phyloP scores from a whole-genome alignment of 2,329 filamentous ascomycete genomes.

The Curvularia hawaiiensis region DNA sequence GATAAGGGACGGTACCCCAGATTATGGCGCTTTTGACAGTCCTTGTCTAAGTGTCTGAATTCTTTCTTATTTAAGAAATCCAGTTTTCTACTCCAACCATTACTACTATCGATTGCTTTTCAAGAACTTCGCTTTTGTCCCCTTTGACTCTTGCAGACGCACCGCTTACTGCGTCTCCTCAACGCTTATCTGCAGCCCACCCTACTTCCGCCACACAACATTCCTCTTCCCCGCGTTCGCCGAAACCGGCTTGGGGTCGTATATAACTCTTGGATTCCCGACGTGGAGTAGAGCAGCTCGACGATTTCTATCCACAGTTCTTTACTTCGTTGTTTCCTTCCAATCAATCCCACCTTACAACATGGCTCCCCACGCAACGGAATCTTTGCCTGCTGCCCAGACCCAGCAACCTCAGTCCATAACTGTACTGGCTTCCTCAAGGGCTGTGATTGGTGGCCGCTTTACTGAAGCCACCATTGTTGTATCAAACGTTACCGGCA shows the following conservation, averaged over 20 bases:
- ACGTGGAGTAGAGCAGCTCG: constrained; percentile 11
- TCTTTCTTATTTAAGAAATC: constrained; percentile 8
- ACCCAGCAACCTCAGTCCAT: constrained; percentile 53
- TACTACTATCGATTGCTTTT: not conserved
- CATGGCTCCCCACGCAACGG: constrained; percentile 49
- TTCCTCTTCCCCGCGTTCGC: constrained; percentile 33
- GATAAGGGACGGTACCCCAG: constrained; percentile 47
- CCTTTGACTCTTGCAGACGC: constrained; percentile 18
- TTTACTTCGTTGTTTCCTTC: constrained; percentile 15
- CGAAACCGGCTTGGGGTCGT: constrained; percentile 24
- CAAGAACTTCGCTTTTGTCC: constrained; percentile 4
- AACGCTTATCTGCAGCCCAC: constrained; percentile 40
- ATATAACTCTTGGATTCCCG: constrained; percentile 28
- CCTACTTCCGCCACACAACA: constrained; percentile 21
- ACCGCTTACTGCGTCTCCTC: constrained; percentile 36
- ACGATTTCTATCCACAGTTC: constrained; percentile 7
- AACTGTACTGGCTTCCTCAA: constrained; percentile 80
- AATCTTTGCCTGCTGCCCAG: constrained; percentile 36
- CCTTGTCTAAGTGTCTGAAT: constrained; percentile 9
- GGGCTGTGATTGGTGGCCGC: constrained; percentile 77
- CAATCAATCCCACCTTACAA: constrained; percentile 9
- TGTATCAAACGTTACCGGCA: constrained; percentile 78
- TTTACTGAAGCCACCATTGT: constrained; percentile 83
- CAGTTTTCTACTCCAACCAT: constrained; percentile 5
- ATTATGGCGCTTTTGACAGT: constrained; percentile 32